Conservation (phyloP, 805 yeast species). For the Schwanniomyces yamadae region DNA sequence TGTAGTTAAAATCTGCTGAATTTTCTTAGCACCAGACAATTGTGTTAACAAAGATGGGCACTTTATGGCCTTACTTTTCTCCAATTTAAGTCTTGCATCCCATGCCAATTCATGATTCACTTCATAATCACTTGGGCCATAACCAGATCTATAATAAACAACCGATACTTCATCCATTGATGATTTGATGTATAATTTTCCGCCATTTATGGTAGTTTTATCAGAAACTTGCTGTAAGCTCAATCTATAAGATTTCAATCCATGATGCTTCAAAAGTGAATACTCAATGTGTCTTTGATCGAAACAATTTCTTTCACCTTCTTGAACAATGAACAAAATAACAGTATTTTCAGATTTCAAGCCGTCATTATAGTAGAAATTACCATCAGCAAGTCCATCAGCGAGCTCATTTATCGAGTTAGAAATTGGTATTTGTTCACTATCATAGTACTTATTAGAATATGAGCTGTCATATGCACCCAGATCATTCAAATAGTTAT, state of each 20-base stretch:
- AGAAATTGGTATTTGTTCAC: constrained; percentile 61
- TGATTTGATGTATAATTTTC: constrained; percentile 51
- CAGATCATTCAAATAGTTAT: constrained; percentile 57
- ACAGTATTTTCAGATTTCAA: constrained; percentile 40
- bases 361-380: constrained; percentile 49
- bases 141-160: constrained; percentile 88
- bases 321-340: constrained; percentile 78
- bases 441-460: constrained; percentile 42
- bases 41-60: constrained; percentile 91
- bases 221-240: constrained; percentile 59
- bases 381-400: constrained; percentile 67
- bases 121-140: constrained; percentile 78
- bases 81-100: constrained; percentile 73
- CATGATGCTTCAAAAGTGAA: constrained; percentile 54
- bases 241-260: constrained; percentile 62
- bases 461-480: constrained; percentile 55
- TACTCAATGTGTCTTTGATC: constrained; percentile 89
- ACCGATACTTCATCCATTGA: constrained; percentile 76
- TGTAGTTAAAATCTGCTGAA: constrained; percentile 83
- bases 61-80: constrained; percentile 76
- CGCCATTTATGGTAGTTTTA: constrained; percentile 40
- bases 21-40: constrained; percentile 87
- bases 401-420: constrained; percentile 64
- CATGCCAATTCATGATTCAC: constrained; percentile 57
- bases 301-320: constrained; percentile 81